These are phyloP conservation scores for Botrytis squamosa DNA, from an alignment of 2,329 filamentous ascomycete genomes.

Conservation along the genomic window DNA sequence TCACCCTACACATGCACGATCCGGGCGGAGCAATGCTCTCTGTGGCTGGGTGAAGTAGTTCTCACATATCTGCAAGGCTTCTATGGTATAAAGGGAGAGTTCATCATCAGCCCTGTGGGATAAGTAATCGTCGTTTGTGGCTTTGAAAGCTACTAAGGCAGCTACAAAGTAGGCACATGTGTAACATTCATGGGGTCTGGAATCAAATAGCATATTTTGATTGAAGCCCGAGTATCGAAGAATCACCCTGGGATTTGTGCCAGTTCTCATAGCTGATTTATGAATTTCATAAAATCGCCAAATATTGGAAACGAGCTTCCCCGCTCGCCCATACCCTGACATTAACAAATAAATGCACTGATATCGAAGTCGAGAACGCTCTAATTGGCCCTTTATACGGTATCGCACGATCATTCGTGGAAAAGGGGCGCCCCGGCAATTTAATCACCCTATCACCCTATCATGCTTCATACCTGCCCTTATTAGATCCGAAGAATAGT, in stretches of 20 bases:
- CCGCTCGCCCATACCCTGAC: neutral
- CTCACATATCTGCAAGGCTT: constrained; percentile 16
- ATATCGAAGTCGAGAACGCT: neutral
- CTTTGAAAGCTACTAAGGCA: constrained; percentile 8
- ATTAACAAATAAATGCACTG: neutral
- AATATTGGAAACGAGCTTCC: neutral
- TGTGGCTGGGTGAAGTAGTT: constrained; percentile 17
- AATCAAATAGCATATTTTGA: neutral
- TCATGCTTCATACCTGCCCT: neutral
- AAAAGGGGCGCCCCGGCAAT: neutral
- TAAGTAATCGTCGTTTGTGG: neutral
- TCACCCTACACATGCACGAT: constrained; percentile 17
- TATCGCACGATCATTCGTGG: neutral
- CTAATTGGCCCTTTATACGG: constrained; percentile 12
- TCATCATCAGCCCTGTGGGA: constrained; percentile 19
- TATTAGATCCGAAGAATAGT: neutral
- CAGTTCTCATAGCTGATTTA: neutral
- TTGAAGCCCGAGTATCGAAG: neutral
- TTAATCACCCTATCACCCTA: neutral
- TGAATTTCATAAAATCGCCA: neutral
- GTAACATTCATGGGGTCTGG: neutral
- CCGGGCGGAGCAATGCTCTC: constrained; percentile 10
- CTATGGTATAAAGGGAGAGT: neutral
- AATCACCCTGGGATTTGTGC: neutral
- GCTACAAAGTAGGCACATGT: neutral